Evolutionary conservation across 768 basidiomycete genomes (phyloP).

Genomic region (Candolleomyces aberdarensis): DNA sequence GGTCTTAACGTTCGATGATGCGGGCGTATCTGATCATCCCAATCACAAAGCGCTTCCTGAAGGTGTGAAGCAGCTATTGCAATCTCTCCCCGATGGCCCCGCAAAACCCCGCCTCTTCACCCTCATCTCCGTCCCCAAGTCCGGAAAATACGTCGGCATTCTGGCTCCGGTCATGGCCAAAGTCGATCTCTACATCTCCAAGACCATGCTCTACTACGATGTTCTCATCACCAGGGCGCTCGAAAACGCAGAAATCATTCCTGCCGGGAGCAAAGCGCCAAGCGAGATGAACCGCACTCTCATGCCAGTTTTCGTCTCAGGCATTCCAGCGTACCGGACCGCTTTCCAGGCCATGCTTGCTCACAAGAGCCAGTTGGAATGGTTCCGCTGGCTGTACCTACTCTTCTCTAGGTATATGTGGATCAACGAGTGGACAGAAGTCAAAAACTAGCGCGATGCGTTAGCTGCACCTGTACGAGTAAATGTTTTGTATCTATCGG

Average conservation of each 20-base stretch:
- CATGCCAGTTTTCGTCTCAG: constrained; percentile 53
- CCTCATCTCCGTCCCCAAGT: constrained; percentile 55
- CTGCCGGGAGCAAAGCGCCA: constrained; percentile 11
- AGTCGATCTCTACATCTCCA: constrained; percentile 32
- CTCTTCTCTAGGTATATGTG: constrained; percentile 86
- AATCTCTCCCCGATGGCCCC: constrained; percentile 18
- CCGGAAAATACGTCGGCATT: constrained; percentile 61
- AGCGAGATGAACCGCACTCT: constrained; percentile 8
- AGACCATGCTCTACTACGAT: constrained; percentile 23
- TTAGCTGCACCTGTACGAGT: neutral
- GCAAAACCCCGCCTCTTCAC: constrained; percentile 46
- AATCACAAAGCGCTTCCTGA: constrained; percentile 75
- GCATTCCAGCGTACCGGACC: constrained; percentile 48
- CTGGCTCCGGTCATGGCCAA: constrained; percentile 51
- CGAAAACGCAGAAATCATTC: constrained; percentile 1
- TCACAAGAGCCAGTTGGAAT: constrained; percentile 76
- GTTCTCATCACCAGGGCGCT: constrained; percentile 13
- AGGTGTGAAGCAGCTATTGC: constrained; percentile 48
- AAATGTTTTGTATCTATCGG: neutral
- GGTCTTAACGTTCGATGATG: constrained; percentile 83
- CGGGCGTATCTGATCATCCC: constrained; percentile 80
- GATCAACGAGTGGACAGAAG: constrained; percentile 78
- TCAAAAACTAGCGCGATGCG: constrained; percentile 18
- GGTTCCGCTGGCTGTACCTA: constrained; percentile 89
- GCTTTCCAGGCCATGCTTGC: constrained; percentile 67